phyloP scores from a whole-genome alignment of 2,329 filamentous ascomycete species.

The Coccinonectria pachysandricola region DNA sequence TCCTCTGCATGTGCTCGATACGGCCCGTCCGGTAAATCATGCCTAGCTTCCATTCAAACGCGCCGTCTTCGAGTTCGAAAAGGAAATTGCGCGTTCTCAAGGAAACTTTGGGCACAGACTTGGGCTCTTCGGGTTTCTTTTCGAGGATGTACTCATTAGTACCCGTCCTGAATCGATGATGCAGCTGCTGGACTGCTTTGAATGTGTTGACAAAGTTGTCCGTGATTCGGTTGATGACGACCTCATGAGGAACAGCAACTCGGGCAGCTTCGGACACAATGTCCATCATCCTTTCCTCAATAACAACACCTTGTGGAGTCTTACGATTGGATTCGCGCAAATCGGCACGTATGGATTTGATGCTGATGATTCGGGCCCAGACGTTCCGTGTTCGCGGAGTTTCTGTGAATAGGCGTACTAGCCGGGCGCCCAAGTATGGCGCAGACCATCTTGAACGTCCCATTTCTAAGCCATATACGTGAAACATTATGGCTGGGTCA shows the following conservation, averaged over 20 bases:
- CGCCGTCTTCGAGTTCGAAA: conserved; percentile 90
- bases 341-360: conserved; percentile 74
- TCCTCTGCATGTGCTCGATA: conserved; percentile 78
- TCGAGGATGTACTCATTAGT: conserved; percentile 81
- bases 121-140: conserved; percentile 77
- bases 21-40: conserved; percentile 87
- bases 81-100: conserved; percentile 71
- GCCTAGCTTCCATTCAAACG: conserved; percentile 94
- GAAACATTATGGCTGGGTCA: conserved; percentile 86
- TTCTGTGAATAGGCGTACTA: conserved; percentile 79
- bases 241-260: conserved; percentile 79
- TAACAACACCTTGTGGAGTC: conserved; percentile 42
- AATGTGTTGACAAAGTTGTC: conserved; percentile 84
- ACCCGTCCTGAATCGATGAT: conserved; percentile 81
- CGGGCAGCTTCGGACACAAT: conserved; percentile 77
- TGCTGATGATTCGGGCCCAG: conserved; percentile 78
- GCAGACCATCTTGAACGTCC: conserved; percentile 81
- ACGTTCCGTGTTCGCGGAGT: conserved; percentile 71
- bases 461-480: conserved; percentile 71
- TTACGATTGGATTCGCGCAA: conserved; percentile 68
- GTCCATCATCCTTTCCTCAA: conserved; percentile 76
- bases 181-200: conserved; percentile 83
- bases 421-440: conserved; percentile 67
- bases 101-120: conserved; percentile 76
- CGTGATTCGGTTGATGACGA: conserved; percentile 81